phyloP scores from a whole-genome alignment of 1,284 basidiomycete species.

The Heterobasidion parviporum region DNA sequence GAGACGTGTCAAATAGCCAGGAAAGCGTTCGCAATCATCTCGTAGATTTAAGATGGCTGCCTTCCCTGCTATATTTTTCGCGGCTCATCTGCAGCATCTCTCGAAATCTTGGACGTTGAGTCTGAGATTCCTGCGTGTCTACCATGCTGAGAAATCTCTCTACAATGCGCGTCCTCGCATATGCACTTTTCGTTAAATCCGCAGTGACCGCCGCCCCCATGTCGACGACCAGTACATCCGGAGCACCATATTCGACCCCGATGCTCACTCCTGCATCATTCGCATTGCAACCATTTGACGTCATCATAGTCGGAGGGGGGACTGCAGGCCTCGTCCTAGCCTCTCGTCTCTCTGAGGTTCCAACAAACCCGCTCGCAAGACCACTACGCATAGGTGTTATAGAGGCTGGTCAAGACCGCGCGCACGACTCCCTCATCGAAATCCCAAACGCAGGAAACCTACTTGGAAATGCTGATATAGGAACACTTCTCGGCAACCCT shows the following conservation, averaged over 20 bases:
- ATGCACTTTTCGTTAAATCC: background rate
- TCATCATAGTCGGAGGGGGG: constrained; percentile 9
- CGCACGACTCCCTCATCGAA: constrained; percentile 9
- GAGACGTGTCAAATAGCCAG: too few species aligned
- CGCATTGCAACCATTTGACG: constrained; percentile 5
- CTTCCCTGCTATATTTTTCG: too few species aligned
- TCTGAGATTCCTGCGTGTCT: too few species aligned
- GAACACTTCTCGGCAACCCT: constrained; percentile 9
- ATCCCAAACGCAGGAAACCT: constrained; percentile 9
- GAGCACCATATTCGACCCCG: background rate
- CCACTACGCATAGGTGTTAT: constrained; percentile 8
- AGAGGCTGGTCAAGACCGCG: constrained; percentile 9
- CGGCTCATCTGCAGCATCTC: too few species aligned
- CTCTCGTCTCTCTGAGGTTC: constrained; percentile 8
- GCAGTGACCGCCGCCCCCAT: background rate
- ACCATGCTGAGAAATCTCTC: too few species aligned
- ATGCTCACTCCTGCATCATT: constrained; percentile 5
- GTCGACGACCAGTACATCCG: background rate
- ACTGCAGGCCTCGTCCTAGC: constrained; percentile 9
- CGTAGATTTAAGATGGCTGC: too few species aligned
- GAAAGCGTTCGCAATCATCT: too few species aligned
- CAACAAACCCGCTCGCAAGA: background rate
- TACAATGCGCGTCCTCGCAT: background rate
- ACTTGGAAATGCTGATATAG: constrained; percentile 8
- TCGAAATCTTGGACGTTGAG: too few species aligned